Conservation (phyloP, 192 early-diverging fungal genomes). For the Rhizoclosmatium globosum region DNA sequence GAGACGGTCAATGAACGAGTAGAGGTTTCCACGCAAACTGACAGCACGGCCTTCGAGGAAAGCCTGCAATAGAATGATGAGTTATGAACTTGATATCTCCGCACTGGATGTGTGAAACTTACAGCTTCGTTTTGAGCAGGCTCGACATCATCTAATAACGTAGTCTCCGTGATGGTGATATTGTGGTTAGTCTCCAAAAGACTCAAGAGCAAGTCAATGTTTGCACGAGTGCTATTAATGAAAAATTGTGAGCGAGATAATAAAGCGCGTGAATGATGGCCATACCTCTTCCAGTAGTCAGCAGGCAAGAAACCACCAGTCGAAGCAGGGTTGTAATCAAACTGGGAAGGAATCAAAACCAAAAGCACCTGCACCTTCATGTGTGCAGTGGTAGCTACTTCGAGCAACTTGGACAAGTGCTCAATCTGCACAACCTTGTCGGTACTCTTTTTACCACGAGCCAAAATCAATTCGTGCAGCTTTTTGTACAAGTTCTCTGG, state of each 20-base stretch:
- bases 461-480: constrained; percentile 77
- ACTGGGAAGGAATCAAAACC: constrained; percentile 85
- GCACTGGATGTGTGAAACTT: not conserved
- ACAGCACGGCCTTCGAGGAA: constrained; percentile 61
- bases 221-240: constrained; percentile 47
- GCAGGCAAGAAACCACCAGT: constrained; percentile 75
- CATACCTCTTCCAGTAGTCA: constrained; percentile 81
- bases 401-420: constrained; percentile 71
- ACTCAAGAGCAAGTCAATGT: constrained; percentile 80
- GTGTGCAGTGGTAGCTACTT: constrained; percentile 67
- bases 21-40: constrained; percentile 82
- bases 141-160: constrained; percentile 65
- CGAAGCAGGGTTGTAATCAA: constrained; percentile 77
- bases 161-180: constrained; percentile 75
- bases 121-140: constrained; percentile 29
- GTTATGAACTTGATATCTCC: no score
- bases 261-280: constrained; percentile 11
- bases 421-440: constrained; percentile 81
- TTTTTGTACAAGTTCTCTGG: constrained; percentile 84
- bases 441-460: constrained; percentile 95
- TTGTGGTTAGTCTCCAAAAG: constrained; percentile 79
- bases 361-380: constrained; percentile 87
- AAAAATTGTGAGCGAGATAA: not conserved
- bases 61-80: constrained; percentile 36
- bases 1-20: constrained; percentile 89